These are phyloP conservation scores for Moesziomyces sp. DNA, from an alignment of 1,284 basidiomycete genomes.

Conservation along the genomic window DNA sequence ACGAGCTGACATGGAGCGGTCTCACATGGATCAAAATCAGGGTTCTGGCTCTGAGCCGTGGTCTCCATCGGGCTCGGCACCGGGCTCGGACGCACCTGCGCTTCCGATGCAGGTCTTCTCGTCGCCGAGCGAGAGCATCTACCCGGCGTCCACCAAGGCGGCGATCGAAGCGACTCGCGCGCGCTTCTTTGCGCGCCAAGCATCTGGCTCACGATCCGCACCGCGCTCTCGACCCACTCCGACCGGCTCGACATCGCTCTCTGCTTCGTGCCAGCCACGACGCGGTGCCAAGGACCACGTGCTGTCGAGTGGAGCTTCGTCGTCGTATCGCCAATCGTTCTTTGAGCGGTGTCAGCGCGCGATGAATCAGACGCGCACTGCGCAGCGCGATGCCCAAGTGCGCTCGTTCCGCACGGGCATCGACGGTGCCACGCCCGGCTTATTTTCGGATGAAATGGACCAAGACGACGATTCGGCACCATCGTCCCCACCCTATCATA, in stretches of 20 bases:
- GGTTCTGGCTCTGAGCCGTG: not conserved
- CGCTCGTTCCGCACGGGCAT: slow-evolving; percentile 19
- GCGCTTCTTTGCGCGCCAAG: slow-evolving; percentile 36
- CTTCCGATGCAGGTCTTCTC: slow-evolving; percentile 31
- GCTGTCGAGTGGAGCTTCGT: slow-evolving; percentile 5
- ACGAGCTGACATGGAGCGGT: too few relatives aligned
- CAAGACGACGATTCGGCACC: slow-evolving; percentile 7
- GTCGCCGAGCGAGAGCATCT: slow-evolving; percentile 15
- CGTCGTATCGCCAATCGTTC: slow-evolving; percentile 29
- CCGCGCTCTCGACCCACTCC: slow-evolving; percentile 12
- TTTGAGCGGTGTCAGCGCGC: slow-evolving; percentile 40
- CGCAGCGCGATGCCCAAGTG: not conserved
- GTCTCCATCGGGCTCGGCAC: not conserved
- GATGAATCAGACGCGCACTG: slow-evolving; percentile 12
- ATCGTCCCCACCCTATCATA: not conserved
- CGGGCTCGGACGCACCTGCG: not conserved
- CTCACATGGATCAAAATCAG: not conserved
- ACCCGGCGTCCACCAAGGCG: slow-evolving; percentile 35
- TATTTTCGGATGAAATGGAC: slow-evolving; percentile 28
- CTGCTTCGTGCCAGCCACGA: not conserved
- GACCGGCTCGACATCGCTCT: slow-evolving; percentile 13
- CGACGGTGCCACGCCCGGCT: slow-evolving; percentile 12
- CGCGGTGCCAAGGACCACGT: slow-evolving; percentile 10
- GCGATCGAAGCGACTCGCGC: slow-evolving; percentile 26
- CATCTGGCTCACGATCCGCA: not conserved